Evolutionary conservation across 768 basidiomycete genomes (phyloP).

Genomic region (Termitomyces sp.): DNA sequence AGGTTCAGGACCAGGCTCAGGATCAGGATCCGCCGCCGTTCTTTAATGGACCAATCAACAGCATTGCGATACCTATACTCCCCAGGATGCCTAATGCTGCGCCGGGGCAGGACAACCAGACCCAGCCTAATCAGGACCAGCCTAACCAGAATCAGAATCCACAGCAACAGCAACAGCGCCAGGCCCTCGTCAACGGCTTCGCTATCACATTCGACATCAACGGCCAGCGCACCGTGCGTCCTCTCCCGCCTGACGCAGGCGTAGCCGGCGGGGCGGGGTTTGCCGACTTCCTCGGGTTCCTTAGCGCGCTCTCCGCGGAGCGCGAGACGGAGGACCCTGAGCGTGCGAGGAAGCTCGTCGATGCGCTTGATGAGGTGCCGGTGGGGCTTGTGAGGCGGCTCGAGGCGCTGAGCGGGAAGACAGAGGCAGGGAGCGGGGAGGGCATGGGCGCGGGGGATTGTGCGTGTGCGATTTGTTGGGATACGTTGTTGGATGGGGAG

Average conservation of each 20-base stretch:
- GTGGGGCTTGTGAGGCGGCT: constrained; percentile 62
- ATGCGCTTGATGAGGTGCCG: constrained; percentile 64
- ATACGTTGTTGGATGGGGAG: constrained; percentile 51
- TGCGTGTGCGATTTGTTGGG: constrained; percentile 78
- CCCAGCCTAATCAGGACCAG: background rate
- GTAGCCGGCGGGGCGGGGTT: no score
- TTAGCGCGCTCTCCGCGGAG: constrained; percentile 25
- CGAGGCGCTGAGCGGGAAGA: constrained; percentile 45
- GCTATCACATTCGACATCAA: constrained; percentile 19
- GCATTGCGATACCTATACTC: background rate
- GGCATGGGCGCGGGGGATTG: constrained; percentile 31
- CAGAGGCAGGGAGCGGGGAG: constrained; percentile 25
- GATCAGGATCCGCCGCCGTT: background rate
- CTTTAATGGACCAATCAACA: background rate
- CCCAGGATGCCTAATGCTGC: background rate
- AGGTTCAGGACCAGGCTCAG: constrained; percentile 18
- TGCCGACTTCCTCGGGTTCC: constrained; percentile 15
- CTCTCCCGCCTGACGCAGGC: constrained; percentile 1
- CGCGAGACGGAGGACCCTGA: constrained; percentile 57
- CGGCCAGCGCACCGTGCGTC: constrained; percentile 12
- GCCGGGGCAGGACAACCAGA: no score
- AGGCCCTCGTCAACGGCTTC: constrained; percentile 15
- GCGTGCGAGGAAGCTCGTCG: constrained; percentile 59
- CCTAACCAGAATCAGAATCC: background rate
- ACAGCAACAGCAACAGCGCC: background rate